Evolutionary conservation across 495 filamentous ascomycete species (phyloP).

Genomic region (Podospora anserina): DNA sequence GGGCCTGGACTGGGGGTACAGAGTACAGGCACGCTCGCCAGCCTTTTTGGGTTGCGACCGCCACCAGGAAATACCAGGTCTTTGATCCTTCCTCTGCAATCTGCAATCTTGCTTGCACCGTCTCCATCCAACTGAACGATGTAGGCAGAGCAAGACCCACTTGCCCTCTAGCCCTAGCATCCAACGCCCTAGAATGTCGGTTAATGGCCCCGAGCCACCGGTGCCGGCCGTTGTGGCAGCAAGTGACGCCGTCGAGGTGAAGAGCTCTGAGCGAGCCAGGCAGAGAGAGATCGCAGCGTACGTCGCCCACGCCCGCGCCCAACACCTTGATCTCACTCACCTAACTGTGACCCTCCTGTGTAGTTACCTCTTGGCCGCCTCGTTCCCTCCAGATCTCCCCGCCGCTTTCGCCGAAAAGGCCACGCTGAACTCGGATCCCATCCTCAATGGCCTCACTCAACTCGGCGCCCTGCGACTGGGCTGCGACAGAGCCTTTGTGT

Average conservation of each 20-base stretch:
- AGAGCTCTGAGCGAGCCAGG: background rate
- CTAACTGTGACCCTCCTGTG: background rate
- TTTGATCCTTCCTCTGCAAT: background rate
- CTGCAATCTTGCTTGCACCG: background rate
- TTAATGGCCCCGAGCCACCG: background rate
- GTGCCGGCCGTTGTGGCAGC: background rate
- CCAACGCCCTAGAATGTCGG: background rate
- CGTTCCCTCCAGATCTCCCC: conserved; percentile 21
- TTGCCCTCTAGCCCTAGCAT: background rate
- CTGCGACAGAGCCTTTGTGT: conserved; percentile 38
- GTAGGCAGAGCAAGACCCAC: background rate
- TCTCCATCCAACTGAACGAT: background rate
- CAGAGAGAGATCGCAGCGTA: conserved; percentile 4
- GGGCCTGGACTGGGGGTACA: background rate
- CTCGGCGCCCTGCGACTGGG: conserved; percentile 41
- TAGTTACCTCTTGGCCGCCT: conserved; percentile 27
- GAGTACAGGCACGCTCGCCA: background rate
- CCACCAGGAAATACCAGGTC: background rate
- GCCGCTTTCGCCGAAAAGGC: conserved; percentile 8
- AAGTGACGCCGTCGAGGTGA: background rate
- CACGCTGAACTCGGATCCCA: conserved; percentile 33
- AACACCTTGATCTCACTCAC: background rate
- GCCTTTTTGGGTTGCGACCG: background rate
- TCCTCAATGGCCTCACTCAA: conserved; percentile 45
- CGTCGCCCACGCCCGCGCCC: background rate